phyloP scores from a whole-genome alignment of 2,329 filamentous ascomycete genomes.

The Aspergillus cejpii region DNA sequence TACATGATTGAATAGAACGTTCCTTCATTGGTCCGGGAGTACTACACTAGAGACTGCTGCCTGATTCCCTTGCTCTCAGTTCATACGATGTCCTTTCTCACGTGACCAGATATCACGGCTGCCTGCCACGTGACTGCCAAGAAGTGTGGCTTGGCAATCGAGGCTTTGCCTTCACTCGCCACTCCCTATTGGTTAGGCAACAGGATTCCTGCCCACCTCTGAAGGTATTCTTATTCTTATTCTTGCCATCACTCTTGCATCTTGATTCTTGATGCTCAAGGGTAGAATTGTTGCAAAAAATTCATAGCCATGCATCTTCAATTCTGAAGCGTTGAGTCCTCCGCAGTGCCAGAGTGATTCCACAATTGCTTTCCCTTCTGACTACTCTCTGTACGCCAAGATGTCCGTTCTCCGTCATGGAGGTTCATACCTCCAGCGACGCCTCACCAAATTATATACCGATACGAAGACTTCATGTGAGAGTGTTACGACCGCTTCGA shows the following conservation, averaged over 20 bases:
- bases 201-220: conserved; percentile 33
- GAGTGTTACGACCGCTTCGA: conserved; percentile 46
- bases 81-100: no score
- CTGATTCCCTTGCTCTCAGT: no score
- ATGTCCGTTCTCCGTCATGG: conserved; percentile 45
- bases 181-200: conserved; percentile 40
- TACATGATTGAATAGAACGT: not conserved
- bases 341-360: conserved; percentile 7
- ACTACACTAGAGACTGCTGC: no score
- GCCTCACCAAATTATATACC: conserved; percentile 56
- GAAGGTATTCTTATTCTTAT: conserved; percentile 25
- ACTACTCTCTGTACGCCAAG: conserved; percentile 20
- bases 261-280: not conserved
- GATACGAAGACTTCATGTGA: conserved; percentile 59
- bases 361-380: conserved; percentile 1
- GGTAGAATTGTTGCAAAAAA: not conserved
- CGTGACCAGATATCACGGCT: no score
- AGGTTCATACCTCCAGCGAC: conserved; percentile 42
- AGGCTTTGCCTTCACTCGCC: conserved; percentile 24
- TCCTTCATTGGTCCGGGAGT: no score
- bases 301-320: not conserved
- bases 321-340: not conserved
- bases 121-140: conserved; percentile 26
- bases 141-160: conserved; percentile 21
- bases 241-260: conserved; percentile 8